These are phyloP conservation scores for Lactifluus rugatus DNA, from an alignment of 768 basidiomycete species.

Conservation along the genomic window DNA sequence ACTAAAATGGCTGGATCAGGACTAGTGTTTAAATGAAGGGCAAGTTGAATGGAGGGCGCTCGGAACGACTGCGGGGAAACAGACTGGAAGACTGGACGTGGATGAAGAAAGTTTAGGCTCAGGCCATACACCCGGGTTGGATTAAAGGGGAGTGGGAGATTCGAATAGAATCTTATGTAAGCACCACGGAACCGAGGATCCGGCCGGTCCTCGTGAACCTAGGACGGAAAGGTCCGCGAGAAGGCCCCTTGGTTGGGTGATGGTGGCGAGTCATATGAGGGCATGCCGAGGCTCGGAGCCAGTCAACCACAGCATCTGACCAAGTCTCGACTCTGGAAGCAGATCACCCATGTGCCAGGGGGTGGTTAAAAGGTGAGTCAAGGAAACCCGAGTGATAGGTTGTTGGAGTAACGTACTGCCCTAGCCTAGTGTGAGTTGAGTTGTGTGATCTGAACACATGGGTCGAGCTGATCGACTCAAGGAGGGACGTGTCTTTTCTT, in stretches of 20 bases:
- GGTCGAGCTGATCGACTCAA: not conserved
- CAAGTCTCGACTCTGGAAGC: slow-evolving; percentile 11
- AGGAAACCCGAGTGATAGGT: not conserved
- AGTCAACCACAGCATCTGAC: slow-evolving; percentile 13
- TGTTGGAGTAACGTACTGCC: not conserved
- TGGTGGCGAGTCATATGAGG: slow-evolving; percentile 19
- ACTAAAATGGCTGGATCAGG: not conserved
- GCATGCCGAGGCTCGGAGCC: slow-evolving; percentile 8
- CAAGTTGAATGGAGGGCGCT: not conserved
- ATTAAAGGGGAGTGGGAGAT: slow-evolving; percentile 6
- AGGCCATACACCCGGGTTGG: slow-evolving; percentile 4
- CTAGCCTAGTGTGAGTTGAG: not conserved
- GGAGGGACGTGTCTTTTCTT: not conserved
- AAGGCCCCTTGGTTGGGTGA: slow-evolving; percentile 6
- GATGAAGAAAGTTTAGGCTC: slow-evolving; percentile 18
- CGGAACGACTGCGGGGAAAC: slow-evolving; percentile 18
- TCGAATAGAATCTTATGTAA: slow-evolving; percentile 15
- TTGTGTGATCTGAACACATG: slow-evolving; percentile 1
- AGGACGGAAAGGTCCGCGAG: slow-evolving; percentile 10
- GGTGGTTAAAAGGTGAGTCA: not conserved
- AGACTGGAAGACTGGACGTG: slow-evolving; percentile 4
- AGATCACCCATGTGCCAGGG: slow-evolving; percentile 12
- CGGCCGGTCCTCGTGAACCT: slow-evolving; percentile 11
- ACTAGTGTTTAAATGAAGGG: not conserved
- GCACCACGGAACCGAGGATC: slow-evolving; percentile 4